Evolutionary conservation across 192 early-diverging fungal genomes (phyloP).

Genomic region (Coemansia sp.): DNA sequence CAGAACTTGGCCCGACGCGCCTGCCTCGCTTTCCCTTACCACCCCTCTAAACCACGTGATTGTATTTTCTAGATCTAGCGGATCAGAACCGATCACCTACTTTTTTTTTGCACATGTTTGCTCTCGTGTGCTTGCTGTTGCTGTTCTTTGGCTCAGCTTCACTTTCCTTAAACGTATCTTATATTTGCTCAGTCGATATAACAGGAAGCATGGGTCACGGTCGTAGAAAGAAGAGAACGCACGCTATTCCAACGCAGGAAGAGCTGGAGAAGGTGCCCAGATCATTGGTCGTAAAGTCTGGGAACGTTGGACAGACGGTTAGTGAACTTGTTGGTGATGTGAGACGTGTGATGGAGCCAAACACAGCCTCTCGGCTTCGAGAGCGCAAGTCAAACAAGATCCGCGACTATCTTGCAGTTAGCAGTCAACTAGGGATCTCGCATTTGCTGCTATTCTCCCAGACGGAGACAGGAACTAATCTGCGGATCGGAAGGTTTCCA

Average conservation of each 20-base stretch:
- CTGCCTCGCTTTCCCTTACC: too few species aligned
- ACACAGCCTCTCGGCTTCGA: constrained; percentile 85
- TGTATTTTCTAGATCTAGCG: too few species aligned
- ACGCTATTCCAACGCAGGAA: constrained; percentile 54
- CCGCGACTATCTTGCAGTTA: constrained; percentile 88
- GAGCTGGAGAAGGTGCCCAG: constrained; percentile 64
- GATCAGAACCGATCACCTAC: not conserved
- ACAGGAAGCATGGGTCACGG: constrained; percentile 31
- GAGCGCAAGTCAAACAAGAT: constrained; percentile 91
- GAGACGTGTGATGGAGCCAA: constrained; percentile 88
- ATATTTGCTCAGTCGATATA: too few species aligned
- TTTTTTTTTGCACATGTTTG: constrained; percentile 11
- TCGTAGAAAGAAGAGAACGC: constrained; percentile 50
- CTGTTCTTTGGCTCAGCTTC: not conserved
- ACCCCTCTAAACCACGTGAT: too few species aligned
- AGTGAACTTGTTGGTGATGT: constrained; percentile 78
- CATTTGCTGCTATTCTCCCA: constrained; percentile 89
- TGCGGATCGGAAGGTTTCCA: constrained; percentile 83
- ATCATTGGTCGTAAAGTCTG: constrained; percentile 92
- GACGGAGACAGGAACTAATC: constrained; percentile 76
- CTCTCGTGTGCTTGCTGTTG: not conserved
- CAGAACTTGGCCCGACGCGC: too few species aligned
- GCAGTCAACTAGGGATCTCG: constrained; percentile 79
- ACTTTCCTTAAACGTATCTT: not conserved
- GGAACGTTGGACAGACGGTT: constrained; percentile 75